phyloP scores from a whole-genome alignment of 2,329 filamentous ascomycete species.

The Blastomyces percursus region DNA sequence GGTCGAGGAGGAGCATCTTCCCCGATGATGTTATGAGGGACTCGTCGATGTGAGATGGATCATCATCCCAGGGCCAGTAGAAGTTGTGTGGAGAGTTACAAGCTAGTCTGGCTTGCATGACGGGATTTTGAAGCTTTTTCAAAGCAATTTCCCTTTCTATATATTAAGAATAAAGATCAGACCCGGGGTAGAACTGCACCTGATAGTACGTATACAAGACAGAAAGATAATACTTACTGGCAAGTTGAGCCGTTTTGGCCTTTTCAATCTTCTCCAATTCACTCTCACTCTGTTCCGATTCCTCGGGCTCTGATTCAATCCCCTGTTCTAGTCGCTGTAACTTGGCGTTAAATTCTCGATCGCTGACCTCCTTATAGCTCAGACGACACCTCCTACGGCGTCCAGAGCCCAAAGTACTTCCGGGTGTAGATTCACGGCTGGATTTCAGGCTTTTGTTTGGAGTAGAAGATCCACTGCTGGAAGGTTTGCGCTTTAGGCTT shows the following conservation, averaged over 20 bases:
- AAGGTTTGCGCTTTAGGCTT: conserved; percentile 49
- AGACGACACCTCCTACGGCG: conserved; percentile 43
- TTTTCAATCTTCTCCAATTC: conserved; percentile 53
- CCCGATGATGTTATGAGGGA: conserved; percentile 76
- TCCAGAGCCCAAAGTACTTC: conserved; percentile 39
- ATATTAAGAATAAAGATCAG: background rate
- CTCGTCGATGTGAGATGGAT: conserved; percentile 57
- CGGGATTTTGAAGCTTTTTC: conserved; percentile 86
- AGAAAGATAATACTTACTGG: conserved; percentile 46
- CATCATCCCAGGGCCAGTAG: conserved; percentile 70
- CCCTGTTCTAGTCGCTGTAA: conserved; percentile 36
- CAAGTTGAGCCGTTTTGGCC: conserved; percentile 59
- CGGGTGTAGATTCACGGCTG: conserved; percentile 64
- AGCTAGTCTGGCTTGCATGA: conserved; percentile 82
- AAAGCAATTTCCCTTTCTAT: conserved; percentile 69
- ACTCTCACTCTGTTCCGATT: conserved; percentile 32
- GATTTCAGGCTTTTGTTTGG: conserved; percentile 63
- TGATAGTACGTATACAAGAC: background rate
- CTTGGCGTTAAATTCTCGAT: conserved; percentile 72
- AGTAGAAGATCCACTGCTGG: conserved; percentile 34
- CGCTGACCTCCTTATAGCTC: conserved; percentile 61
- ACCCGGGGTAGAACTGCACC: background rate
- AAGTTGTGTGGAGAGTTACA: conserved; percentile 96
- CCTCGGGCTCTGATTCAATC: conserved; percentile 48
- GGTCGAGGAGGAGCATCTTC: conserved; percentile 91